phyloP scores from a whole-genome alignment of 495 filamentous ascomycete species.

The Aspergillus ostianus region DNA sequence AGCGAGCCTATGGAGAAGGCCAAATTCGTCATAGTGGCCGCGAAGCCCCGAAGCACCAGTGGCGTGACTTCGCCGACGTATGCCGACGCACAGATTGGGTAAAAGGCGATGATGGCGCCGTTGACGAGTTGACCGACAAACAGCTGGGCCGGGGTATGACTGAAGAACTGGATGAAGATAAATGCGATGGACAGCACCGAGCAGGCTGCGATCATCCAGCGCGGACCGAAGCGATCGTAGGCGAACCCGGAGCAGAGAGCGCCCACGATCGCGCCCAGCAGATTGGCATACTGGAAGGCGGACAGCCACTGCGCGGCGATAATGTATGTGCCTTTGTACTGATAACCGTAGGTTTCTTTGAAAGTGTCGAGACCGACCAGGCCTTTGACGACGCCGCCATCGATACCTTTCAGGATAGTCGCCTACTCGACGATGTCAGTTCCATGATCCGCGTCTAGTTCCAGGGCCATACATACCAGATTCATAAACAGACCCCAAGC shows the following conservation, averaged over 20 bases:
- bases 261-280: slow-evolving; percentile 63
- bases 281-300: slow-evolving; percentile 69
- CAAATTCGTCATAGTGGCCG: slow-evolving; percentile 38
- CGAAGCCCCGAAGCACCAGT: slow-evolving; percentile 39
- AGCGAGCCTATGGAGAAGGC: slow-evolving; percentile 39
- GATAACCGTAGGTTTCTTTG: slow-evolving; percentile 32
- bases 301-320: slow-evolving; percentile 30
- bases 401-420: slow-evolving; percentile 32
- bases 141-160: slow-evolving; percentile 27
- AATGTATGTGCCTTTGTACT: slow-evolving; percentile 25
- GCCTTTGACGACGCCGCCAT: slow-evolving; percentile 30
- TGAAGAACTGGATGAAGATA: slow-evolving; percentile 40
- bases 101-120: slow-evolving; percentile 35
- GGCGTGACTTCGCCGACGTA: slow-evolving; percentile 40
- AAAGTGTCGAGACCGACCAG: slow-evolving; percentile 34
- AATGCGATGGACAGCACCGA: slow-evolving; percentile 30
- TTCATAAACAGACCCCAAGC: slow-evolving; percentile 35
- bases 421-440: slow-evolving; percentile 15
- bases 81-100: slow-evolving; percentile 35
- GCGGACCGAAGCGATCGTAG: slow-evolving; percentile 32
- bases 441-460: not conserved
- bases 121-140: slow-evolving; percentile 37
- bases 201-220: slow-evolving; percentile 30
- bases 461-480: slow-evolving; percentile 13
- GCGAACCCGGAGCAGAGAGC: slow-evolving; percentile 42